Conservation (phyloP, 441 rosid genomes). For the Rhodomyrtus psidioides region DNA sequence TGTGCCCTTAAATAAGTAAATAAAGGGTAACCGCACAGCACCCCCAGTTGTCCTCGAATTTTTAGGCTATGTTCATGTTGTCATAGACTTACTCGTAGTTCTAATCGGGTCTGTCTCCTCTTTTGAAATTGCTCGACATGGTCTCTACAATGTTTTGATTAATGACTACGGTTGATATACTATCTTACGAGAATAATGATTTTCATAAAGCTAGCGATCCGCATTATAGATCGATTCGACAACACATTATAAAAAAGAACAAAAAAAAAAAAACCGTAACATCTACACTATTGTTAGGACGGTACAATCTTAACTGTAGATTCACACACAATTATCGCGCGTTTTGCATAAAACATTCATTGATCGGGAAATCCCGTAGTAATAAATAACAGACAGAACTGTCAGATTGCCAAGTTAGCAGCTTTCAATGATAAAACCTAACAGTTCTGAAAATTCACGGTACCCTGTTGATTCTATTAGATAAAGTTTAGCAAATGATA, state of each 20-base stretch:
- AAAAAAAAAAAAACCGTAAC: neutral
- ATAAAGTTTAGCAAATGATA: neutral
- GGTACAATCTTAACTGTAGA: too few species aligned
- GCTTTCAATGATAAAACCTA: neutral
- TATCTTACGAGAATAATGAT: neutral
- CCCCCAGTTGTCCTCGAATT: neutral
- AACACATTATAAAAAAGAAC: neutral
- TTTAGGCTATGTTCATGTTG: neutral
- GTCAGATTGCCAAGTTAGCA: neutral
- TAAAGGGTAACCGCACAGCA: neutral
- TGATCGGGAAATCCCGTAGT: too few species aligned
- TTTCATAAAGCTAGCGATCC: neutral
- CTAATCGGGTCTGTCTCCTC: neutral
- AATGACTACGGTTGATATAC: neutral
- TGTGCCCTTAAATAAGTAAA: too few species aligned
- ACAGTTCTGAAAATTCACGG: neutral
- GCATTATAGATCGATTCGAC: neutral
- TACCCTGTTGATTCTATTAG: neutral
- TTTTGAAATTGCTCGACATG: neutral
- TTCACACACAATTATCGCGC: too few species aligned
- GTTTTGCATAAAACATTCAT: too few species aligned
- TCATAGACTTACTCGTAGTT: neutral
- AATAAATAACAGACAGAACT: too few species aligned
- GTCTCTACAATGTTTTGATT: neutral
- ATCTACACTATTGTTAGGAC: neutral